phyloP scores from a whole-genome alignment of 495 filamentous ascomycete genomes.

The Xylaria venustula region DNA sequence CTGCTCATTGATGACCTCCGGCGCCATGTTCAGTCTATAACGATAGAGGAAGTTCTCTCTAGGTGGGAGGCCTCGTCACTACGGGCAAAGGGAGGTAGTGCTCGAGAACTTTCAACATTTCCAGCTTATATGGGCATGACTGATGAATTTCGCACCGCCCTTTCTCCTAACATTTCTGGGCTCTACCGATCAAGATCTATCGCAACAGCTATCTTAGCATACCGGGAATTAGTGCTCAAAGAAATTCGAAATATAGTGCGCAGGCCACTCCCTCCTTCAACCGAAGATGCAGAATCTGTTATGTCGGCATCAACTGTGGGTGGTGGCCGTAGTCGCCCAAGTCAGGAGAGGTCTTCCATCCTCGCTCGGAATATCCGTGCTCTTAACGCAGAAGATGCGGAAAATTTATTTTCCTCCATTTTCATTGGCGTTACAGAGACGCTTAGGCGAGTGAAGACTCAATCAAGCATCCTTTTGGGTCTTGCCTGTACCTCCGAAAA shows the following conservation, averaged over 20 bases:
- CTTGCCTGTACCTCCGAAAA: constrained; percentile 65
- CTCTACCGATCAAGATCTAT: constrained; percentile 64
- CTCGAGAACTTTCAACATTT: constrained; percentile 50
- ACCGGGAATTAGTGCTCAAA: constrained; percentile 67
- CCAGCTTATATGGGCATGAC: constrained; percentile 64
- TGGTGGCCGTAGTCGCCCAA: constrained; percentile 53
- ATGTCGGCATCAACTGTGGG: constrained; percentile 69
- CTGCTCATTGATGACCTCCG: constrained; percentile 68
- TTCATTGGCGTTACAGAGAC: constrained; percentile 76
- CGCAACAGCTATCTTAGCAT: constrained; percentile 65
- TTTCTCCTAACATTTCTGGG: constrained; percentile 62
- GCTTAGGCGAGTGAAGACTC: constrained; percentile 68
- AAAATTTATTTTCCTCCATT: constrained; percentile 65
- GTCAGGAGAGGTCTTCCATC: constrained; percentile 74
- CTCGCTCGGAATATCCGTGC: constrained; percentile 76
- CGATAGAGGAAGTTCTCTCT: constrained; percentile 50
- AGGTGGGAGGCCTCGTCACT: constrained; percentile 49
- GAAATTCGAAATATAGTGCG: constrained; percentile 79
- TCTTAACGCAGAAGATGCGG: constrained; percentile 69
- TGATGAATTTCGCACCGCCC: constrained; percentile 55
- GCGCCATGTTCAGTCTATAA: constrained; percentile 50
- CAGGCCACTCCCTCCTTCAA: constrained; percentile 70
- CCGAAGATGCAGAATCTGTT: constrained; percentile 72
- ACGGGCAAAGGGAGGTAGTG: constrained; percentile 50
- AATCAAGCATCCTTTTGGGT: constrained; percentile 79